A percentile compares a stretch with the other conserved stretches of the same genome.
Conservation (phyloP, 108 stramenopile genomes). For the Cyclostephanos tholiformis region DNA sequence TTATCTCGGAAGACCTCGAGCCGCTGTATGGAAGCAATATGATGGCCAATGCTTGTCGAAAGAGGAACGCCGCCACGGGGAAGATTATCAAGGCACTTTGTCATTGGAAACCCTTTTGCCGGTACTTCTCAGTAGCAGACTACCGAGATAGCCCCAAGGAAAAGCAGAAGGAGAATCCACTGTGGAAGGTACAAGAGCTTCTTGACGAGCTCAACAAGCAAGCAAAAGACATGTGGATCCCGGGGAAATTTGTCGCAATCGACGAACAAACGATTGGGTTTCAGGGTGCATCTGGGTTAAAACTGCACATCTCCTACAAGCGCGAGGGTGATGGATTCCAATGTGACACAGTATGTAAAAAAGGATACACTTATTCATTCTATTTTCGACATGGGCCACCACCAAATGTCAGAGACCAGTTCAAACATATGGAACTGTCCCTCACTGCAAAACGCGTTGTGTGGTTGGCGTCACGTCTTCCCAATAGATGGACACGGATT, state of each 20-base stretch:
- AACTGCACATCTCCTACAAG: constrained; percentile 33
- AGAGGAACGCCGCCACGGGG: no score
- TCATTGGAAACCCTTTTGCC: no score
- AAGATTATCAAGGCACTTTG: no score
- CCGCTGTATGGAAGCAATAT: no score
- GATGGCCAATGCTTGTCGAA: no score
- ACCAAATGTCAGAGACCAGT: neutral
- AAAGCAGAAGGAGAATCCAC: no score
- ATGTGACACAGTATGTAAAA: constrained; percentile 11
- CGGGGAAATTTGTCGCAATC: constrained; percentile 22
- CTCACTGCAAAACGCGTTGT: neutral
- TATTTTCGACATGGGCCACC: neutral
- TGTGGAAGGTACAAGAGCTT: constrained; percentile 10
- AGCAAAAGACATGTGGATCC: constrained; percentile 5
- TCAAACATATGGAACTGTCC: neutral
- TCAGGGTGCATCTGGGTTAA: constrained; percentile 20
- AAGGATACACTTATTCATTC: constrained; percentile 19
- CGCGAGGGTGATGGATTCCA: constrained; percentile 44
- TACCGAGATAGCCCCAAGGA: no score
- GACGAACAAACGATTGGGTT: constrained; percentile 46
- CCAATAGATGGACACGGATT: no score
- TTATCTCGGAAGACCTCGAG: no score
- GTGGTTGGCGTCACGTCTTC: neutral
- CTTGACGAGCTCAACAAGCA: constrained; percentile 5
- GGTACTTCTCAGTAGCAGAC: no score